phyloP scores from a whole-genome alignment of 2,329 filamentous ascomycete genomes.

The Cytospora chrysosperma region DNA sequence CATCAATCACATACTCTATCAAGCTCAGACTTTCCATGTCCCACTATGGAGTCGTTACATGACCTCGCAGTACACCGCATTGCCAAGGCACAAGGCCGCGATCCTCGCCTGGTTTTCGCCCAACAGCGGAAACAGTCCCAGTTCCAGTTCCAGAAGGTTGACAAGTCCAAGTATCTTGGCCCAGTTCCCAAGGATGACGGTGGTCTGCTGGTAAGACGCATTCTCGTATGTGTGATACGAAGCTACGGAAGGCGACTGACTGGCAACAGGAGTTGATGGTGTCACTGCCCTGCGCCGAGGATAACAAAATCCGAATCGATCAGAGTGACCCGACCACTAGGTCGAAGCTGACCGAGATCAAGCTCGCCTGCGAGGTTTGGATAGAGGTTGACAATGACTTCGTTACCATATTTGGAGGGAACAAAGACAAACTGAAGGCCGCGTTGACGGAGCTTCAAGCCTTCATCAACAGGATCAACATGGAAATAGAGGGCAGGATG shows the following conservation, averaged over 20 bases:
- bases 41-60: neutral
- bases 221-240: neutral
- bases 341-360: constrained; percentile 2
- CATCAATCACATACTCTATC: neutral
- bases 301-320: constrained; percentile 8
- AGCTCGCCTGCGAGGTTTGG: constrained; percentile 7
- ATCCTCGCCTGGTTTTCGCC: neutral
- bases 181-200: neutral
- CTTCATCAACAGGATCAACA: constrained; percentile 8
- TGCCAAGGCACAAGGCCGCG: neutral
- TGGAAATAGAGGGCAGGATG: constrained; percentile 2
- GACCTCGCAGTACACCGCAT: neutral
- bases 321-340: constrained; percentile 4
- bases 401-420: neutral
- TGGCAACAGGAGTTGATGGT: constrained; percentile 6
- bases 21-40: neutral
- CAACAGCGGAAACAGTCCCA: no score
- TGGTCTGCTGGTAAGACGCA: neutral
- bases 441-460: constrained; percentile 9
- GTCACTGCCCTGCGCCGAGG: constrained; percentile 6
- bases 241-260: neutral
- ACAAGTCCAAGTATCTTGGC: constrained; percentile 8
- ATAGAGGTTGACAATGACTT: neutral
- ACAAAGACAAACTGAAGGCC: neutral
- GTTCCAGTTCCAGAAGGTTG: neutral